Base-by-base conservation (phyloP, 192 early-diverging fungal species). In the Chytriomyces confervae region DNA sequence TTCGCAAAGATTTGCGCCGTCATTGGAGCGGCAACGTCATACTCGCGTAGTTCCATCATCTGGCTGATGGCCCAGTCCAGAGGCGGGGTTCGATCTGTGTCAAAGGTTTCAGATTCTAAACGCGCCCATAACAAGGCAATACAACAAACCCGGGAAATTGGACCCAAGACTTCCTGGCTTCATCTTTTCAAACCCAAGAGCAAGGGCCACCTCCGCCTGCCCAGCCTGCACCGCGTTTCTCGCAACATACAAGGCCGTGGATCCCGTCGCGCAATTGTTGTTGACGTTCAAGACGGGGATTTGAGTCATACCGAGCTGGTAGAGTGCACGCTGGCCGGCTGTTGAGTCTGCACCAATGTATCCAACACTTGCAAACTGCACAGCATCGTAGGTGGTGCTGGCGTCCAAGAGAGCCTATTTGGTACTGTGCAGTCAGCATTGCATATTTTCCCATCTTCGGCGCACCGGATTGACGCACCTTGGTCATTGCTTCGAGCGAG, bases 111-210 rank as follows among this genome's bases (percentile, higher is more conserved):
- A 7, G 46, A 13, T 16, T 10, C 27, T 64, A 72, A 45, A 23
- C 29, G n/a, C 13, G 11, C 20, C n/a, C 7, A 23, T 29, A 73
- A 24, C 5, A 48, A 16, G 3, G 1, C 18, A 23, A 18, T 18
- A 2, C 13, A 16, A 65, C 11, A 8, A n/a, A 13, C 23, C 11
- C 44, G 46, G 36, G 24, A 50, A 49, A 16, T 23, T 46, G 24
- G 18, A 48, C 62, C 29, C 27, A 48, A 36, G 8, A 60, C 50
- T 77, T 20, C 82, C 82, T 7, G 83, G 81, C 6, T 10, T 29
- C 83, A 93, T 92, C 72, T 89, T 92, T 68, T 93, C 92, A 70
- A 93, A 93, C 7, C 91, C 92, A 23, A 93, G 84, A 7, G 92
- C 92, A 84, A 93, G 85, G 50, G 90, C 89, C 71, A 90, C 91